phyloP scores from a whole-genome alignment of 1,284 basidiomycete species.

The Sphaerobolus stellatus region DNA sequence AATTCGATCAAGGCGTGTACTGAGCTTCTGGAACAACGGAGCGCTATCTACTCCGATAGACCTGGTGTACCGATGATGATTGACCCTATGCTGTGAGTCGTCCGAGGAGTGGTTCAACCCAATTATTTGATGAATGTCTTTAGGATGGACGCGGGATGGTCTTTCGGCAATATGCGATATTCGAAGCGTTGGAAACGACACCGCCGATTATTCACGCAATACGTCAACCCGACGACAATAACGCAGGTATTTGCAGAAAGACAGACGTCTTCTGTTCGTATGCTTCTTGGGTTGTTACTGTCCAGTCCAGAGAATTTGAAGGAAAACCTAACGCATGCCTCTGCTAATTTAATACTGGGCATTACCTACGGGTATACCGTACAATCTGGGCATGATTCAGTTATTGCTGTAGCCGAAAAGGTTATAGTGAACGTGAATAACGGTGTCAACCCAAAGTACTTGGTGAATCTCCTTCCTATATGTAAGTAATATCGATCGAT shows the following conservation, averaged over 20 bases:
- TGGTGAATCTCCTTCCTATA: neutral
- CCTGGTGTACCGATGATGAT: slow-evolving; percentile 5
- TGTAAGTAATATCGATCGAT: neutral
- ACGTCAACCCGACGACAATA: slow-evolving; percentile 14
- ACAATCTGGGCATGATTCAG: neutral
- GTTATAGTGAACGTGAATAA: neutral
- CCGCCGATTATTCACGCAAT: slow-evolving; percentile 19
- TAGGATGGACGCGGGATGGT: slow-evolving; percentile 24
- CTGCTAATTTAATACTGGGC: neutral
- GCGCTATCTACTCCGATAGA: slow-evolving; percentile 17
- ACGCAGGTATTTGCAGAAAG: neutral
- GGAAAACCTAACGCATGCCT: neutral
- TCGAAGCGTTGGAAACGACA: slow-evolving; percentile 21
- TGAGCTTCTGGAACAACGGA: slow-evolving; percentile 17
- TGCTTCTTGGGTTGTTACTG: neutral
- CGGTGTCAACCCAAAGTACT: neutral
- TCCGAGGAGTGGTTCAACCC: neutral
- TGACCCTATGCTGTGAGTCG: slow-evolving; percentile 3
- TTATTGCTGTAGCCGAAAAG: neutral
- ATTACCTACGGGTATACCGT: neutral
- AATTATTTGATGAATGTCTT: neutral
- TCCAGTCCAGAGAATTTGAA: neutral
- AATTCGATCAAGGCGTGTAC: slow-evolving; percentile 12
- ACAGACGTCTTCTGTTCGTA: neutral
- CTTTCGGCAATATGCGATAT: slow-evolving; percentile 22